Evolutionary conservation across 2,329 filamentous ascomycete species (phyloP).

Genomic region (Microthyrium microscopicum): DNA sequence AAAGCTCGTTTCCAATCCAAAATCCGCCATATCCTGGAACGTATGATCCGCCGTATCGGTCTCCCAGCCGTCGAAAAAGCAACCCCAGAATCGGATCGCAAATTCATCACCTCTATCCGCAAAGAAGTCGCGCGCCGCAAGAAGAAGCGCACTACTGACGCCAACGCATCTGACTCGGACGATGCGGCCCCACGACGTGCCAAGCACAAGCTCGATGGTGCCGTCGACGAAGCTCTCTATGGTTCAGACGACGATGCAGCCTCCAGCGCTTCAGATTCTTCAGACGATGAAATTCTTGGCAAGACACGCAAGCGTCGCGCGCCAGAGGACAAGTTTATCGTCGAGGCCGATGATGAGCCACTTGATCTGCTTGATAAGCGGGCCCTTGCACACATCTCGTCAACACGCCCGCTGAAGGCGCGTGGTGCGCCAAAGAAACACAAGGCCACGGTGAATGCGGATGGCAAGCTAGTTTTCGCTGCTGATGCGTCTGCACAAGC

Average conservation of each 20-base stretch:
- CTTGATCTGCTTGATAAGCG: slow-evolving; percentile 82
- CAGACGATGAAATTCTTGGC: slow-evolving; percentile 40
- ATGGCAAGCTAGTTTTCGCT: slow-evolving; percentile 68
- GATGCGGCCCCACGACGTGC: slow-evolving; percentile 21
- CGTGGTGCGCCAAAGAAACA: slow-evolving; percentile 33
- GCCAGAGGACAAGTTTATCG: slow-evolving; percentile 57
- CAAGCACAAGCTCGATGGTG: slow-evolving; percentile 63
- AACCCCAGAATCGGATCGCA: slow-evolving; percentile 73
- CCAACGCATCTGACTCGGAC: slow-evolving; percentile 40
- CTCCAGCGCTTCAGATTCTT: slow-evolving; percentile 39
- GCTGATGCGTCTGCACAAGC: slow-evolving; percentile 25
- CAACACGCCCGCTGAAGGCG: slow-evolving; percentile 60
- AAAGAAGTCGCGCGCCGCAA: slow-evolving; percentile 87
- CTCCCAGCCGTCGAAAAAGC: slow-evolving; percentile 62
- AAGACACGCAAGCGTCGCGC: slow-evolving; percentile 33
- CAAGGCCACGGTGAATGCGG: slow-evolving; percentile 54
- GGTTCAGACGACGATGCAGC: slow-evolving; percentile 41
- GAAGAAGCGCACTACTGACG: slow-evolving; percentile 61
- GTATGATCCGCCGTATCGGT: slow-evolving; percentile 83
- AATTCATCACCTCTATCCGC: slow-evolving; percentile 83
- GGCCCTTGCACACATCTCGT: slow-evolving; percentile 83
- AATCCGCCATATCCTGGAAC: slow-evolving; percentile 94
- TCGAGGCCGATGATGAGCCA: slow-evolving; percentile 88
- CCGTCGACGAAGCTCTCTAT: slow-evolving; percentile 92
- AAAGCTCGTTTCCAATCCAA: slow-evolving; percentile 94